These are phyloP conservation scores for Fraxinus dipetala DNA, from an alignment of 305 asterid genomes.

Conservation along the genomic window DNA sequence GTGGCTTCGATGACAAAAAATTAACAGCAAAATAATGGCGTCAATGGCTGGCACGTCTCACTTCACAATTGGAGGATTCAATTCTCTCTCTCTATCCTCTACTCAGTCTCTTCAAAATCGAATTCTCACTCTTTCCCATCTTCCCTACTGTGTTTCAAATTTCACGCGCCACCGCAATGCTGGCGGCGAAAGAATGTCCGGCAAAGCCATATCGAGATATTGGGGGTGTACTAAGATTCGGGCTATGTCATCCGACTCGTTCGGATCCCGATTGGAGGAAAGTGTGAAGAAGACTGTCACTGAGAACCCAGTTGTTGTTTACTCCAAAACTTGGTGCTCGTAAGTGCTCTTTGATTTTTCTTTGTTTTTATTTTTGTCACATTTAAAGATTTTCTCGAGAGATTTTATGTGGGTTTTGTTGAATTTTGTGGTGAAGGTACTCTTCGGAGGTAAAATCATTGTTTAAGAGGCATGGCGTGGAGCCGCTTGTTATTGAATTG, in stretches of 20 bases:
- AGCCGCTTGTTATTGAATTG: constrained; percentile 76
- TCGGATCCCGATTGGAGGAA: constrained; percentile 60
- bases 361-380: neutral
- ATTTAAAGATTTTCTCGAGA: neutral
- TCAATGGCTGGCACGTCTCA: constrained; percentile 44
- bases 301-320: constrained; percentile 74
- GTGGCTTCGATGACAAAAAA: constrained; percentile 14
- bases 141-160: constrained; percentile 19
- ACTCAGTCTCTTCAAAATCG: constrained; percentile 24
- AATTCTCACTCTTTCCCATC: neutral
- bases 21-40: constrained; percentile 25
- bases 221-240: constrained; percentile 32
- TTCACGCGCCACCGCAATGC: neutral
- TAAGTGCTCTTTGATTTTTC: constrained; percentile 31
- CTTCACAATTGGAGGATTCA: constrained; percentile 26
- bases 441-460: constrained; percentile 72
- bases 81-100: constrained; percentile 21
- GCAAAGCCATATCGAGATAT: constrained; percentile 17
- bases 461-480: constrained; percentile 72
- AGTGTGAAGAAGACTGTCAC: constrained; percentile 48
- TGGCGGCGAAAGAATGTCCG: constrained; percentile 21
- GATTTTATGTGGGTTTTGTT: neutral
- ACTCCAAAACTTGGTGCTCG: constrained; percentile 90
- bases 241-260: constrained; percentile 55
- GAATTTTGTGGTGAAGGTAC: constrained; percentile 42